phyloP scores from a whole-genome alignment of 2,329 filamentous ascomycete species.

The Trichophyton benhamiae region DNA sequence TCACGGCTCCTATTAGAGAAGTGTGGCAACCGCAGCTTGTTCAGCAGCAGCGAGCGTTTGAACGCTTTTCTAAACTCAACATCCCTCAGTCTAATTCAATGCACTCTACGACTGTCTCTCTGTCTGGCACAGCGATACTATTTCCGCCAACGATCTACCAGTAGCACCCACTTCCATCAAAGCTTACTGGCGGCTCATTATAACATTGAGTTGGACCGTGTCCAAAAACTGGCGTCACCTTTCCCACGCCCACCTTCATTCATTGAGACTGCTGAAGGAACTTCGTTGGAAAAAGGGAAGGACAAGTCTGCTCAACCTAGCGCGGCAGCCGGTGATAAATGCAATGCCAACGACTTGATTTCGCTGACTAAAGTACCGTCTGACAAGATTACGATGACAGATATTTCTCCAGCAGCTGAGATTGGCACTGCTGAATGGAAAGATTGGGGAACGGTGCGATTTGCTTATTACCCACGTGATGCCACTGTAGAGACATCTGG shows the following conservation, averaged over 20 bases:
- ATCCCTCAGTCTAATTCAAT: slow-evolving; percentile 63
- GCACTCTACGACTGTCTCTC: slow-evolving; percentile 66
- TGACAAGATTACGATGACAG: slow-evolving; percentile 21
- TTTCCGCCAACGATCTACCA: slow-evolving; percentile 62
- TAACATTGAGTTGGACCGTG: slow-evolving; percentile 58
- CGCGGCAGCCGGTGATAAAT: slow-evolving; percentile 29
- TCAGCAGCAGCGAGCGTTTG: slow-evolving; percentile 81
- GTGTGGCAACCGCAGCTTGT: slow-evolving; percentile 92
- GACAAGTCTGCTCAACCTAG: slow-evolving; percentile 46
- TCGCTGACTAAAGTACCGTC: slow-evolving; percentile 53
- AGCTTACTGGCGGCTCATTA: slow-evolving; percentile 74
- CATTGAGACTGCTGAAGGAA: slow-evolving; percentile 37
- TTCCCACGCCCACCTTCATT: slow-evolving; percentile 59
- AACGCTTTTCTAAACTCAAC: slow-evolving; percentile 83
- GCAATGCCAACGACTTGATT: slow-evolving; percentile 75
- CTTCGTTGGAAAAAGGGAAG: slow-evolving; percentile 56
- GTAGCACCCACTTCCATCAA: slow-evolving; percentile 54
- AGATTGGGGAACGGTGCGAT: slow-evolving; percentile 66
- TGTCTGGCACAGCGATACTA: slow-evolving; percentile 88
- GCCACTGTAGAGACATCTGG: slow-evolving; percentile 13
- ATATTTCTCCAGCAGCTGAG: slow-evolving; percentile 21
- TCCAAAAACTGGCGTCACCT: slow-evolving; percentile 70
- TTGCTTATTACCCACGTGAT: slow-evolving; percentile 59
- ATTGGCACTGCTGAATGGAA: slow-evolving; percentile 44
- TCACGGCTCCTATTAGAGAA: slow-evolving; percentile 81